Conservation (phyloP, 768 basidiomycete genomes). For the Nidularia sp. region DNA sequence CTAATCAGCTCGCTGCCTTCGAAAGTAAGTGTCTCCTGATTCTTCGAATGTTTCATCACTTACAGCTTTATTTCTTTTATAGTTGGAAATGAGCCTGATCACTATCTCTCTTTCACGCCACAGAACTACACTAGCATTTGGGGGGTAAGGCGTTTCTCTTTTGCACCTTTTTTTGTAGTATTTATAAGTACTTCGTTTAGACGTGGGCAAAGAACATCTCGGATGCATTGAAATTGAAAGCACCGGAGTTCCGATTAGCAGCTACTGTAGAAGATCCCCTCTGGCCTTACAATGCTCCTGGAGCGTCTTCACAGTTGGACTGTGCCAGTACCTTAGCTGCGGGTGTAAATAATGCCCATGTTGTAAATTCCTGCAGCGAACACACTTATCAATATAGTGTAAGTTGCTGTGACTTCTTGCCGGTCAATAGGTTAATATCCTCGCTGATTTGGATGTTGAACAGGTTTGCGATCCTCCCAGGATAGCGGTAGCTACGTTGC, state of each 20-base stretch:
- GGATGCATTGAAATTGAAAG: slow-evolving; percentile 24
- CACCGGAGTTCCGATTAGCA: slow-evolving; percentile 43
- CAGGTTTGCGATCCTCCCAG: slow-evolving; percentile 39
- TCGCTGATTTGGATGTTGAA: not conserved
- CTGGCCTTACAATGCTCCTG: slow-evolving; percentile 43
- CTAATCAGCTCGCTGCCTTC: slow-evolving; percentile 33
- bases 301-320: slow-evolving; percentile 38
- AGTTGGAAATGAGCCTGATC: slow-evolving; percentile 57
- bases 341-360: slow-evolving; percentile 34
- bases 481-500: slow-evolving; percentile 41
- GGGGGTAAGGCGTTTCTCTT: slow-evolving; percentile 25
- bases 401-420: slow-evolving; percentile 8
- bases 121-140: slow-evolving; percentile 39
- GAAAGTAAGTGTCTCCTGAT: slow-evolving; percentile 33
- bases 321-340: slow-evolving; percentile 46
- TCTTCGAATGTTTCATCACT: not conserved
- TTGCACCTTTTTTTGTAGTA: not conserved
- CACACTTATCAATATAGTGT: slow-evolving; percentile 54
- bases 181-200: slow-evolving; percentile 13
- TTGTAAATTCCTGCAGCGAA: slow-evolving; percentile 46
- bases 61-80: not conserved
- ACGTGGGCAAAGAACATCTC: slow-evolving; percentile 49
- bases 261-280: slow-evolving; percentile 47
- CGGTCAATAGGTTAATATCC: not conserved
- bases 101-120: slow-evolving; percentile 39